Conservation (phyloP, 2,329 filamentous ascomycete genomes). For the Pseudogymnoascus sp. region DNA sequence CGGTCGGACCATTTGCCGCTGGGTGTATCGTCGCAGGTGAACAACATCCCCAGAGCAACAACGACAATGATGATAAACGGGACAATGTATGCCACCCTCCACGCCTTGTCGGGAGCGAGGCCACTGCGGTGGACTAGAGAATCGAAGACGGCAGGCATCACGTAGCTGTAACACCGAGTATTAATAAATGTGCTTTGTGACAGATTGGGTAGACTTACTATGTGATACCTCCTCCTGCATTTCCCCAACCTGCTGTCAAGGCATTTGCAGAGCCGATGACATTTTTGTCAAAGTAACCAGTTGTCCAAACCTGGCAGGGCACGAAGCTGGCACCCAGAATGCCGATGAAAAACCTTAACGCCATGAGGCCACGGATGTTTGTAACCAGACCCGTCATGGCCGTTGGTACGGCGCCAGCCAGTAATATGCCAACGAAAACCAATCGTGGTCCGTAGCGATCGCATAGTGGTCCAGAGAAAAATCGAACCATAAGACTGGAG, state of each 20-base stretch:
- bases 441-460: conserved; percentile 75
- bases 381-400: conserved; percentile 73
- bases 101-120: conserved; percentile 61
- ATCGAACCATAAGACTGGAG: conserved; percentile 56
- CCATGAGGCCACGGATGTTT: conserved; percentile 59
- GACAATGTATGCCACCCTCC: conserved; percentile 79
- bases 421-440: conserved; percentile 71
- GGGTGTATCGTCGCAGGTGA: conserved; percentile 74
- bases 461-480: conserved; percentile 75
- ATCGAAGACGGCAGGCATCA: conserved; percentile 86
- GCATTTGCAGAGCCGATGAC: conserved; percentile 85
- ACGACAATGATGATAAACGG: conserved; percentile 68
- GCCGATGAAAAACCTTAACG: conserved; percentile 72
- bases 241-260: conserved; percentile 76
- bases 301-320: conserved; percentile 87
- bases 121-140: conserved; percentile 56
- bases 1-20: conserved; percentile 76
- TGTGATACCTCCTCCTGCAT: conserved; percentile 81
- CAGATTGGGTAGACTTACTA: conserved; percentile 76
- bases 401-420: conserved; percentile 72
- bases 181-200: neutral
- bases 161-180: conserved; percentile 23
- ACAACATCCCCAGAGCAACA: conserved; percentile 60
- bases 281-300: conserved; percentile 89
- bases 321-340: conserved; percentile 74